phyloP scores from a whole-genome alignment of 192 early-diverging fungal species.

The Phlyctochytrium planicorne region DNA sequence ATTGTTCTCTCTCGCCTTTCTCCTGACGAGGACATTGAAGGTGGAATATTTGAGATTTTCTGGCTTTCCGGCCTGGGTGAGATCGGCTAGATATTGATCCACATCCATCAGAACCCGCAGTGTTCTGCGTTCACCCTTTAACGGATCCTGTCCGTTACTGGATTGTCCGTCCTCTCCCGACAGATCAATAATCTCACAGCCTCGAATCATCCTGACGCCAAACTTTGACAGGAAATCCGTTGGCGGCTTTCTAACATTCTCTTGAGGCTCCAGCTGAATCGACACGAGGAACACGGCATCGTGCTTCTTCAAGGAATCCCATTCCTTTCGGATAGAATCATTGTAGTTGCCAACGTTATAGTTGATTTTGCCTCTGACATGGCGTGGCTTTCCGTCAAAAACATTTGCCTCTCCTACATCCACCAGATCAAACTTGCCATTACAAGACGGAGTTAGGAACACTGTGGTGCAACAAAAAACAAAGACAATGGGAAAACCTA shows the following conservation, averaged over 20 bases:
- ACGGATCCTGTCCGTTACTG: slow-evolving; percentile 16
- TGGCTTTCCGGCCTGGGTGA: slow-evolving; percentile 56
- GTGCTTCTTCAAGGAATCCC: slow-evolving; percentile 80
- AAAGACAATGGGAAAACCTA: slow-evolving; percentile 23
- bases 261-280: slow-evolving; percentile 54
- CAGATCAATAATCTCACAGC: slow-evolving; percentile 78
- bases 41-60: slow-evolving; percentile 68
- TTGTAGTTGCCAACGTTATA: slow-evolving; percentile 68
- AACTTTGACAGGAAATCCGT: slow-evolving; percentile 58
- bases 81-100: slow-evolving; percentile 81
- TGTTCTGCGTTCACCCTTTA: slow-evolving; percentile 19
- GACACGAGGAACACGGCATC: slow-evolving; percentile 88
- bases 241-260: slow-evolving; percentile 30
- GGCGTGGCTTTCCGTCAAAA: slow-evolving; percentile 65
- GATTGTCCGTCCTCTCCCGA: slow-evolving; percentile 71
- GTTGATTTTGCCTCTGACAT: slow-evolving; percentile 79
- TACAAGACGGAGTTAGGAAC: no score
- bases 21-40: slow-evolving; percentile 89
- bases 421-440: slow-evolving; percentile 61
- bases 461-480: neutral
- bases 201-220: slow-evolving; percentile 80
- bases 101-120: slow-evolving; percentile 72
- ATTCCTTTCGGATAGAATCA: slow-evolving; percentile 76
- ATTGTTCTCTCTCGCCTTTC: slow-evolving; percentile 88
- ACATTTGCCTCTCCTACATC: slow-evolving; percentile 73